These are phyloP conservation scores for Fraxinus albicans DNA, from an alignment of 305 asterid genomes.

Conservation along the genomic window DNA sequence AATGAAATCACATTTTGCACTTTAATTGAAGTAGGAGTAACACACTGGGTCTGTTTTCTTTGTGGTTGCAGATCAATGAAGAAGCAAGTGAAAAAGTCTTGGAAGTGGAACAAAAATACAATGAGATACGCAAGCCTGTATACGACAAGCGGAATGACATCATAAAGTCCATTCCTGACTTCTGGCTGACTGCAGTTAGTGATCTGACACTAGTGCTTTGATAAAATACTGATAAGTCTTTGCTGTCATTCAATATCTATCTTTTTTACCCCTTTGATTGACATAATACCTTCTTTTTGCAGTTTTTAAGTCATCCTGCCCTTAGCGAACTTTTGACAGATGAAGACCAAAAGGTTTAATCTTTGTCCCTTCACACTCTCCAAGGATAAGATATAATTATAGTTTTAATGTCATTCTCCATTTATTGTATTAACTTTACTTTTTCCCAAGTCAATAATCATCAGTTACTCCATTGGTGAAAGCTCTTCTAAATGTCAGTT, in stretches of 20 bases:
- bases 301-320: constrained; percentile 94
- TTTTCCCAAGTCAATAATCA: background rate
- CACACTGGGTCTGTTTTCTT: constrained; percentile 10
- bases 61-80: constrained; percentile 72
- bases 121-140: constrained; percentile 73
- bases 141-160: constrained; percentile 75
- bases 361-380: constrained; percentile 13
- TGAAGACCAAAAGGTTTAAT: constrained; percentile 80
- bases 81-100: constrained; percentile 88
- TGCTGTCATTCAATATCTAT: background rate
- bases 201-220: constrained; percentile 9
- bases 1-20: background rate
- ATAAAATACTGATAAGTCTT: constrained; percentile 7
- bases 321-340: constrained; percentile 76
- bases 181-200: constrained; percentile 95
- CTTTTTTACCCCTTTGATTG: background rate
- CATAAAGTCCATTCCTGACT: constrained; percentile 77
- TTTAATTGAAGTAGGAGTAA: constrained; percentile 1
- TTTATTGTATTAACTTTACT: background rate
- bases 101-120: constrained; percentile 87
- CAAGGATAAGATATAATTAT: constrained; percentile 5
- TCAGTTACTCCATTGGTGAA: background rate
- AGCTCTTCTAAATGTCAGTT: background rate
- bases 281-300: constrained; percentile 25
- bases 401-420: background rate